Percentiles rank a stretch among this genome's conserved stretches.
Evolutionary conservation across 768 basidiomycete genomes (phyloP).

Genomic region (Suillus spraguei): DNA sequence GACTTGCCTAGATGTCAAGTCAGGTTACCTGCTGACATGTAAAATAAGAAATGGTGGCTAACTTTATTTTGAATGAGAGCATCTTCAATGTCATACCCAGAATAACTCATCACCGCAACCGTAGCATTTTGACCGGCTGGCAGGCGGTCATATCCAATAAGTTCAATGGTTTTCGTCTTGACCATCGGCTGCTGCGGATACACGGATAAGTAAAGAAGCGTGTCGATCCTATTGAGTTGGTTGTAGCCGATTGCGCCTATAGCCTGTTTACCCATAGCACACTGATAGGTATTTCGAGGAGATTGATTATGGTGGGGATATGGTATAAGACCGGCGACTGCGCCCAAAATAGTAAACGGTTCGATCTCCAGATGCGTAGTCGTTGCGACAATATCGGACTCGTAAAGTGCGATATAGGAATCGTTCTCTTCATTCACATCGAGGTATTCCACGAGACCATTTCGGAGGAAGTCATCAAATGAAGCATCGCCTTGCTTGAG

Average conservation of each 20-base stretch:
- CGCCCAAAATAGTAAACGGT: constrained; percentile 96
- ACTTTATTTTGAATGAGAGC: constrained; percentile 95
- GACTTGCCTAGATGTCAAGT: constrained; percentile 64
- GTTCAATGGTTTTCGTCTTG: constrained; percentile 97
- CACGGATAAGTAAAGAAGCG: constrained; percentile 94
- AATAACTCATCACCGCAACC: constrained; percentile 99
- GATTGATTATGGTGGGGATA: constrained; percentile 99
- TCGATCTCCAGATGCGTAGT: constrained; percentile 99
- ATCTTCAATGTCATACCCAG: constrained; percentile 99
- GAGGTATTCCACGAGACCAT: constrained; percentile 95
- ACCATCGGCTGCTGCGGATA: constrained; percentile 99
- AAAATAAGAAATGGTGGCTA: constrained; percentile 20
- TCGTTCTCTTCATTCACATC: constrained; percentile 99
- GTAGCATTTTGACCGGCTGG: constrained; percentile 99
- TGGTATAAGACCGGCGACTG: constrained; percentile 97
- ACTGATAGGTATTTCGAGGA: constrained; percentile 98
- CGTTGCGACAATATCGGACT: constrained; percentile 74
- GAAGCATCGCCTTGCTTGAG: constrained; percentile 77
- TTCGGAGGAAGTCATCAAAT: constrained; percentile 93
- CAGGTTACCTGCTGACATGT: constrained; percentile 7
- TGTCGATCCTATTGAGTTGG: constrained; percentile 97
- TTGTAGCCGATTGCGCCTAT: constrained; percentile 99
- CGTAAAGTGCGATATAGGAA: constrained; percentile 93
- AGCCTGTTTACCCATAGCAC: constrained; percentile 99
- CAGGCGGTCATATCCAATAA: constrained; percentile 94